Conservation (phyloP, 768 basidiomycete genomes). For the Podaxis sp. region DNA sequence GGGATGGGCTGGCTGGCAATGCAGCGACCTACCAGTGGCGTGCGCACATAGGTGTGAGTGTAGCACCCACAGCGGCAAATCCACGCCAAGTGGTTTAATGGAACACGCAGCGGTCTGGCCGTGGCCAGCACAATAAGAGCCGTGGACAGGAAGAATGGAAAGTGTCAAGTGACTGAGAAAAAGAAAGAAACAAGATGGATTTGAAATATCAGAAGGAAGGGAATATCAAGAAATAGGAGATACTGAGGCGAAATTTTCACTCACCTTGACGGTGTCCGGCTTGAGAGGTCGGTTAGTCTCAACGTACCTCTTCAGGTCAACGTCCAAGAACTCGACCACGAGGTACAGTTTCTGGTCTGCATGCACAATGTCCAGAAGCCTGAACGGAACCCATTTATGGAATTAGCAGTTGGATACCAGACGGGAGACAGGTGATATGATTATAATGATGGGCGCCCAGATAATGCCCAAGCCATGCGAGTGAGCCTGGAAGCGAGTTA, state of each 20-base stretch:
- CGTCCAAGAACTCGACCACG: constrained; percentile 96
- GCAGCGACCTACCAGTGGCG: too few relatives aligned
- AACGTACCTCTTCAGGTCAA: constrained; percentile 96
- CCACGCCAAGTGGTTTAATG: constrained; percentile 2
- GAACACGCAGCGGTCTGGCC: neutral
- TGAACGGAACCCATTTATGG: constrained; percentile 24
- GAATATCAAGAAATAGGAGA: too few relatives aligned
- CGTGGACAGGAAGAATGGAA: neutral
- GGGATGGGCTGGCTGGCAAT: too few relatives aligned
- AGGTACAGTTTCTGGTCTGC: constrained; percentile 96
- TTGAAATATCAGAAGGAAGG: too few relatives aligned
- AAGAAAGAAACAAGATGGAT: neutral
- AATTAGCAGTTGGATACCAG: constrained; percentile 2
- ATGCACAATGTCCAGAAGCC: constrained; percentile 94
- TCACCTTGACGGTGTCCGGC: constrained; percentile 75
- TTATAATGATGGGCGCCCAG: constrained; percentile 11
- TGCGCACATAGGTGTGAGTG: too few relatives aligned
- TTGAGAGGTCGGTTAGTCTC: constrained; percentile 83
- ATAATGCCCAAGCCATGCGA: neutral
- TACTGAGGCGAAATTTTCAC: constrained; percentile 19
- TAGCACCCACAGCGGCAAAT: too few relatives aligned
- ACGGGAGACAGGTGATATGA: constrained; percentile 5
- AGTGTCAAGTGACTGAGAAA: neutral
- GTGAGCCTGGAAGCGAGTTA: too few relatives aligned
- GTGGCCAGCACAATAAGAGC: neutral